These are phyloP conservation scores for Schwanniomyces polymorphus DNA, from an alignment of 805 yeast genomes.

Conservation along the genomic window DNA sequence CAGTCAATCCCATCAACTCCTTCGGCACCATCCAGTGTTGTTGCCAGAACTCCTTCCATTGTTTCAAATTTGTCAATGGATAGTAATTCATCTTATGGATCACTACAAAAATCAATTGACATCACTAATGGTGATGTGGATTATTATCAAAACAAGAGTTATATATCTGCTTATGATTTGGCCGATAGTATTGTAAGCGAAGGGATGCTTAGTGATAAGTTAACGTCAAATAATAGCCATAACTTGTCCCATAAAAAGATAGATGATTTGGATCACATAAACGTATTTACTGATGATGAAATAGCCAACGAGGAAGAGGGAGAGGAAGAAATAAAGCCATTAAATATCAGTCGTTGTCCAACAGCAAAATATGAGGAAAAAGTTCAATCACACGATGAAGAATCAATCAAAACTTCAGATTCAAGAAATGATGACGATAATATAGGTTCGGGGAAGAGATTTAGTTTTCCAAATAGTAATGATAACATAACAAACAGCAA, in stretches of 20 bases:
- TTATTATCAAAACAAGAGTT: not conserved
- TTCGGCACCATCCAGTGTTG: not conserved
- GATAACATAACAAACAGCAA: conserved; percentile 33
- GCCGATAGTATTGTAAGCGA: not conserved
- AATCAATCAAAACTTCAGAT: not conserved
- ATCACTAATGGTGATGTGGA: conserved; percentile 5
- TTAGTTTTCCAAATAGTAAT: conserved; percentile 37
- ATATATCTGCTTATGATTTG: not conserved
- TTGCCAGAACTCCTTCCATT: not conserved
- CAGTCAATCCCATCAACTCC: not conserved
- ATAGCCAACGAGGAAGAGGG: not conserved
- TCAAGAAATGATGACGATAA: conserved; percentile 22
- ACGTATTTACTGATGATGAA: not conserved
- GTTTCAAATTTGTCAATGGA: not conserved
- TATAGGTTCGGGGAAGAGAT: conserved; percentile 33
- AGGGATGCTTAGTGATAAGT: not conserved
- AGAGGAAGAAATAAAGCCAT: conserved; percentile 12
- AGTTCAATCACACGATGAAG: too few species aligned
- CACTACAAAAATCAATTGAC: conserved; percentile 27
- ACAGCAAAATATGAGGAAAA: not conserved
- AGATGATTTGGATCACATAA: not conserved
- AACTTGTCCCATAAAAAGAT: not conserved
- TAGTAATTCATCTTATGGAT: conserved; percentile 24
- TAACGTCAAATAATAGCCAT: not conserved
- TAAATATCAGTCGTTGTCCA: conserved; percentile 9